Evolutionary conservation across 805 yeast species (phyloP).

Genomic region (Geotrichum ghanense): DNA sequence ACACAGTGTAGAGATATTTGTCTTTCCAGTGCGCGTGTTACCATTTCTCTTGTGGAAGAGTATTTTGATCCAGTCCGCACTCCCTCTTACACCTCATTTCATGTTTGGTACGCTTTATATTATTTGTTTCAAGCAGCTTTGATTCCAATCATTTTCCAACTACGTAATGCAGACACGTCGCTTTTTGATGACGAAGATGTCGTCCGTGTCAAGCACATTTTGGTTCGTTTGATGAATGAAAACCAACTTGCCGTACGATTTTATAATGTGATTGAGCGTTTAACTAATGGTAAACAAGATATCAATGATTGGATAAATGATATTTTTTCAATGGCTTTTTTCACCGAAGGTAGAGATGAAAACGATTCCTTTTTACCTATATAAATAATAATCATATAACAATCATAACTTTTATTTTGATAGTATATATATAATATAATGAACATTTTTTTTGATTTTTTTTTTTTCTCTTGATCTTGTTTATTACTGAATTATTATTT

Average conservation of each 20-base stretch:
- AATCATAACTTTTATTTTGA: no score
- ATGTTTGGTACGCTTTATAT: conserved; percentile 54
- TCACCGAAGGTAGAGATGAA: no score
- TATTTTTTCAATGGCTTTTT: not conserved
- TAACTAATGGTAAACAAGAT: conserved; percentile 11
- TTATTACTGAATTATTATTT: no score
- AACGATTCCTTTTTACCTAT: no score
- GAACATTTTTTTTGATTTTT: no score
- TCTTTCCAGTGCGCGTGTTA: conserved; percentile 39
- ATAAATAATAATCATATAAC: no score
- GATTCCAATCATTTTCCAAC: conserved; percentile 38
- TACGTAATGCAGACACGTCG: conserved; percentile 39
- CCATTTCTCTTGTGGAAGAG: conserved; percentile 35
- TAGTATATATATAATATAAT: no score
- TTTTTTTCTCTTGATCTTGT: no score
- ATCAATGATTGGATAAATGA: not conserved
- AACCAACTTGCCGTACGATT: conserved; percentile 38
- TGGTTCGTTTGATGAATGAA: conserved; percentile 29
- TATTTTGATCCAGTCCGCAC: conserved; percentile 15
- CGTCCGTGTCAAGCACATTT: conserved; percentile 30
- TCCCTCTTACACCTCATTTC: conserved; percentile 30
- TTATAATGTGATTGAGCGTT: conserved; percentile 34
- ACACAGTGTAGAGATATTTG: conserved; percentile 35
- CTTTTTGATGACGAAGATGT: conserved; percentile 36
- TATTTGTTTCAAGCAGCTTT: conserved; percentile 53